Evolutionary conservation across 805 yeast genomes (phyloP).

Genomic region (Yarrowia divulgata): DNA sequence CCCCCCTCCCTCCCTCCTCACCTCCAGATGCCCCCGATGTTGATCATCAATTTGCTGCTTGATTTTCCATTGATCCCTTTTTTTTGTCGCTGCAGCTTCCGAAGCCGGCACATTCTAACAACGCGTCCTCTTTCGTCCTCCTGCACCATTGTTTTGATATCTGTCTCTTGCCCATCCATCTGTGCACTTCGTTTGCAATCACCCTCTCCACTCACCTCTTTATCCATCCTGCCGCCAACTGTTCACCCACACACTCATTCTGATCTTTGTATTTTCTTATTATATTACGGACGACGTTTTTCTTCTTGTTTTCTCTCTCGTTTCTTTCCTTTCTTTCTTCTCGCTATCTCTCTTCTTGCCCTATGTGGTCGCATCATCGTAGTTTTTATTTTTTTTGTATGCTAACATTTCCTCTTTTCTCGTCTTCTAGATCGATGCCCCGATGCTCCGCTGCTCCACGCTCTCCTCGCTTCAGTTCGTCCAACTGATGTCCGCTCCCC

Average conservation of each 20-base stretch:
- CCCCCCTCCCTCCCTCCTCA: slow-evolving; percentile 2
- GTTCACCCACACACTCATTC: background rate
- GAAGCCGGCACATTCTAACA: slow-evolving; percentile 20
- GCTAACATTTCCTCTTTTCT: background rate
- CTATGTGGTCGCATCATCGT: background rate
- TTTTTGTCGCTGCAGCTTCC: slow-evolving; percentile 22
- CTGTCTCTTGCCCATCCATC: slow-evolving; percentile 17
- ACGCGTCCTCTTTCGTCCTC: background rate
- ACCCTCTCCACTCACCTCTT: background rate
- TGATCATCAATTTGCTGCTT: background rate
- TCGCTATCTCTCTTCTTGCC: background rate
- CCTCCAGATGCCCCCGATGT: background rate
- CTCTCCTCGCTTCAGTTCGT: background rate
- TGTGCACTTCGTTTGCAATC: background rate
- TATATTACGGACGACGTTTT: slow-evolving; percentile 21
- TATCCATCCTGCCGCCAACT: background rate
- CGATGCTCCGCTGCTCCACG: background rate
- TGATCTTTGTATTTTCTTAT: background rate
- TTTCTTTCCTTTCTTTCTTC: background rate
- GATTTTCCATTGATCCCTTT: slow-evolving; percentile 1
- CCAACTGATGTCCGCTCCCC: no score
- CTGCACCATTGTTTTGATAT: background rate
- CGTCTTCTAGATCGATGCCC: no score
- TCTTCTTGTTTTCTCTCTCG: background rate
- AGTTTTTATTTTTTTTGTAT: background rate